These are phyloP conservation scores for Sarocladium kiliense DNA, from an alignment of 2,329 filamentous ascomycete genomes.

Conservation along the genomic window DNA sequence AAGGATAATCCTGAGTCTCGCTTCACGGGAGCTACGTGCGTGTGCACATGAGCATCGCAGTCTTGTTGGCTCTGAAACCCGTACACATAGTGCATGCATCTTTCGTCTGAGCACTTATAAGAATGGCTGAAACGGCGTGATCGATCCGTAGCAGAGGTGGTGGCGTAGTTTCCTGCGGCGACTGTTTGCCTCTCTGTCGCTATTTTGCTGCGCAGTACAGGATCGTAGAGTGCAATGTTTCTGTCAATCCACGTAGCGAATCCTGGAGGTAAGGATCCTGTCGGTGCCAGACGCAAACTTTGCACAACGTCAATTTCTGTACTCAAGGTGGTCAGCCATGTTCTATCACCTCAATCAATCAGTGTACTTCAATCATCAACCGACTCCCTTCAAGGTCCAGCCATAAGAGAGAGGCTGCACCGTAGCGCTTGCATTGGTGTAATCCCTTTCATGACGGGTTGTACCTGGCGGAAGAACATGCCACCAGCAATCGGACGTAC, in stretches of 20 bases:
- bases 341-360: no score
- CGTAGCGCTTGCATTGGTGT: no score
- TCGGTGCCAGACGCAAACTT: conserved; percentile 22
- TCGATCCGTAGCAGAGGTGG: not conserved
- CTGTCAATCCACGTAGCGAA: conserved; percentile 49
- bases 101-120: conserved; percentile 51
- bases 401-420: no score
- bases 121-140: conserved; percentile 15
- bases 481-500: conserved; percentile 16
- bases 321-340: no score
- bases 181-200: not conserved
- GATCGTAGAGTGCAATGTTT: conserved; percentile 45
- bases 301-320: conserved; percentile 26
- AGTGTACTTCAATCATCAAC: no score
- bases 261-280: conserved; percentile 34
- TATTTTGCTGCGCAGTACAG: conserved; percentile 28
- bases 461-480: not conserved
- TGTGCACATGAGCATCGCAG: conserved; percentile 44
- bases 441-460: no score
- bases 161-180: not conserved
- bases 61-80: conserved; percentile 47
- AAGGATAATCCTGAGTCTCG: conserved; percentile 41
- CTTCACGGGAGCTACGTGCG: conserved; percentile 36
- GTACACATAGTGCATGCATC: conserved; percentile 54
- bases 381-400: no score